Base-by-base conservation (phyloP, 106 monocot genomes). In the Triglochin maritima region DNA sequence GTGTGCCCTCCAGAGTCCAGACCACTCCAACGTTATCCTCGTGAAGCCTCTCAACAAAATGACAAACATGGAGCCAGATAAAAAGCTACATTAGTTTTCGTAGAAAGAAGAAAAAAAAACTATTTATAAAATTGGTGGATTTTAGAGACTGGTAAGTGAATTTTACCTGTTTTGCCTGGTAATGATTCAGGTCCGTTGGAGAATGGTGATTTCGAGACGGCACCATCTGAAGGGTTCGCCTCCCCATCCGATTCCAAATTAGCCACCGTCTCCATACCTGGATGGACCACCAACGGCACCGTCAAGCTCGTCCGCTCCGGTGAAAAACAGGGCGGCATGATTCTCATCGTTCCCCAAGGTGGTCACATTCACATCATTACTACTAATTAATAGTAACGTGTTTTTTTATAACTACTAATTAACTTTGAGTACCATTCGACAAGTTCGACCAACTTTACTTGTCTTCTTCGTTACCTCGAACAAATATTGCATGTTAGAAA, bases 251-350 rank as follows among this genome's bases (percentile, higher is more conserved):
- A 71, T 4, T 81, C 78, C 8, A 80, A 60, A 7, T 62, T 12
- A 6, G 46, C 2, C 5, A 10, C 41, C 46, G 47, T 56, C 5
- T 41, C 44, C 57, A 56, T 68, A 9, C 51, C 85, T 6, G 78
- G 83, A 2, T 96, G 90, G 96, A 74, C 71, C 71, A 80, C 85
- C 74, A 88, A 81, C 46, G 96, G 96, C 73, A 86, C 88, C 12
- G 85, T 96, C 4, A 90, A 91, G 85, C 79, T 96, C 9, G 65
- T 96, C 17, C 83, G 80, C 47, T 88, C 88, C 4, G 90, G 88
- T 17, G 90, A 96, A 74, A 81, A 82, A 56, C 96, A 96, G 68
- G 96, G 96, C 16, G 85, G 90, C 70, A 91, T 96, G 96, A 90
- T 96, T 59, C 83, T 96, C 29, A 88, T 96, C 16, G 91, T 96